Evolutionary conservation across 768 basidiomycete species (phyloP).

Genomic region (Boletus insuetus): DNA sequence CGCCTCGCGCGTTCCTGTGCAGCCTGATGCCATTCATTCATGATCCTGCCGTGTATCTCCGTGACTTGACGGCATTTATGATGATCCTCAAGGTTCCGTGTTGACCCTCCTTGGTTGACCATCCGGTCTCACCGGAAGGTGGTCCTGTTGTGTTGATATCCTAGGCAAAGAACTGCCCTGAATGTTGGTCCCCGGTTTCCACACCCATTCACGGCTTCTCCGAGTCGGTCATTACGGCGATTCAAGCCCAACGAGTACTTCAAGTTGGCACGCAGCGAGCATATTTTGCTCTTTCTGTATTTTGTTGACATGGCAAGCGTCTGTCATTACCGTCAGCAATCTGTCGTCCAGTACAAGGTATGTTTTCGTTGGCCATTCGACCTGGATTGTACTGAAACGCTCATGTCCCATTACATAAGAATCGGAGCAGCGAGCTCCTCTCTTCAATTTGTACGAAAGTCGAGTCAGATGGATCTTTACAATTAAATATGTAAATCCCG

Average conservation of each 20-base stretch:
- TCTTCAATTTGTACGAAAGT: not conserved
- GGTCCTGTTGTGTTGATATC: not conserved
- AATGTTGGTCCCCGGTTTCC: too few species aligned
- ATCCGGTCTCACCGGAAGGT: not conserved
- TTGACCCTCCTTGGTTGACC: not conserved
- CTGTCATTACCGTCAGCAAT: not conserved
- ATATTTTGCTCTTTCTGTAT: not conserved
- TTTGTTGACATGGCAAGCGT: too few species aligned
- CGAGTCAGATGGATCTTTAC: not conserved
- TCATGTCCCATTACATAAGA: too few species aligned
- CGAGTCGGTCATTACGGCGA: too few species aligned
- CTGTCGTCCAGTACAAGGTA: not conserved
- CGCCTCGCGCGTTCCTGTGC: not conserved
- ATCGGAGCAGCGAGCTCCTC: too few species aligned
- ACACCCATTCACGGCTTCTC: too few species aligned
- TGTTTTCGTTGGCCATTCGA: too few species aligned
- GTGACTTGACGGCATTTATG: not conserved
- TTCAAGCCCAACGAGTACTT: not conserved
- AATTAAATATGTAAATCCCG: not conserved
- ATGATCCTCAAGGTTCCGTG: not conserved
- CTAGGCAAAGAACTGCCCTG: not conserved
- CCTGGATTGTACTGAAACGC: too few species aligned
- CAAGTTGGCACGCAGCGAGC: not conserved
- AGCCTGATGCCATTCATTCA: not conserved
- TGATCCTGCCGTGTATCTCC: not conserved